phyloP scores from a whole-genome alignment of 805 yeast species.

The Metschnikowia colocasiae region DNA sequence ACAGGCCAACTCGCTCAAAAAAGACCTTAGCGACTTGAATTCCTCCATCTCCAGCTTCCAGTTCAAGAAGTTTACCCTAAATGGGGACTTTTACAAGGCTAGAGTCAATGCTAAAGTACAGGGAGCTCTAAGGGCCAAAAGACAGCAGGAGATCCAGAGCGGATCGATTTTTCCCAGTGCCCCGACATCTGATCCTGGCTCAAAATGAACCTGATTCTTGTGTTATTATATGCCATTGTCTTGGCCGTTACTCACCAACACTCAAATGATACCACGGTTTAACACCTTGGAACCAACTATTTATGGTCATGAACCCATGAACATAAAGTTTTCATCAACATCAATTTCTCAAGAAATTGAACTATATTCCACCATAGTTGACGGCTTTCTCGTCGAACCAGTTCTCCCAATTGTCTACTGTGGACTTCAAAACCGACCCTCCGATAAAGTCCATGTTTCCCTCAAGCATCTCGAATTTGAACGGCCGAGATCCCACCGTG shows the following conservation, averaged over 20 bases:
- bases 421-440: conserved; percentile 65
- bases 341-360: too few relatives aligned
- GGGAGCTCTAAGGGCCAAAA: conserved; percentile 23
- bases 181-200: conserved; percentile 1
- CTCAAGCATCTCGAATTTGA: conserved; percentile 66
- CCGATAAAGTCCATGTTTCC: conserved; percentile 66
- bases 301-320: too few relatives aligned
- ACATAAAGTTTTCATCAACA: too few relatives aligned
- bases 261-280: too few relatives aligned
- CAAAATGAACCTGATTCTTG: background rate
- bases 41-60: conserved; percentile 25
- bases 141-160: conserved; percentile 27
- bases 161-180: conserved; percentile 41
- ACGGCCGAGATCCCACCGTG: conserved; percentile 35
- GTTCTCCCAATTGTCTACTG: conserved; percentile 58
- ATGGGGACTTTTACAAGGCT: conserved; percentile 38
- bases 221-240: too few relatives aligned
- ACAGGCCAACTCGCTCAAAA: conserved; percentile 14
- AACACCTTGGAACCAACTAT: too few relatives aligned
- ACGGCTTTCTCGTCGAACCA: conserved; percentile 80
- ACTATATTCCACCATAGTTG: conserved; percentile 37
- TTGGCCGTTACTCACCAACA: too few relatives aligned
- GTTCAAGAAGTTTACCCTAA: conserved; percentile 39
- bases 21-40: conserved; percentile 19
- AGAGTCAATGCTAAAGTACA: conserved; percentile 38